A percentile compares a stretch with the other conserved stretches of the same genome.
These are phyloP conservation scores for Oidium heveae DNA, from an alignment of 2,329 filamentous ascomycete species.

Conservation along the genomic window DNA sequence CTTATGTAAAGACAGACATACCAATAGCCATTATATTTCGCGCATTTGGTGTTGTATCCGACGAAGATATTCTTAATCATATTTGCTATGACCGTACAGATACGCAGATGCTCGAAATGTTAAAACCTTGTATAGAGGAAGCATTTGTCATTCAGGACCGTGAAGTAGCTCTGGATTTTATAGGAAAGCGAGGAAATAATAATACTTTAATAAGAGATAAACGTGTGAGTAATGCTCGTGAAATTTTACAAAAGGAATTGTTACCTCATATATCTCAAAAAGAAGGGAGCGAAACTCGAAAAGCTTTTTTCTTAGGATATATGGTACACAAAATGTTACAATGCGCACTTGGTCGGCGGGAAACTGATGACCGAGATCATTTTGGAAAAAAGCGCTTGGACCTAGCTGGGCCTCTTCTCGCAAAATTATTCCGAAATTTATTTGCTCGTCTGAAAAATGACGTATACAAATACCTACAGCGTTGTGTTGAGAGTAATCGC, in stretches of 20 bases:
- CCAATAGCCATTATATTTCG: slow-evolving; percentile 91
- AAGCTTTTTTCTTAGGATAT: slow-evolving; percentile 95
- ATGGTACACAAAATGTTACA: slow-evolving; percentile 95
- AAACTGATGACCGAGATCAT: slow-evolving; percentile 93
- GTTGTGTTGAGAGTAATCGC: slow-evolving; percentile 68
- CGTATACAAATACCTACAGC: slow-evolving; percentile 71
- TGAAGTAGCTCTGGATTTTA: slow-evolving; percentile 82
- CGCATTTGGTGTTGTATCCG: slow-evolving; percentile 82
- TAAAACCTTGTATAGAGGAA: slow-evolving; percentile 93
- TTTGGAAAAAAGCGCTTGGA: slow-evolving; percentile 97
- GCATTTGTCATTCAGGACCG: slow-evolving; percentile 89
- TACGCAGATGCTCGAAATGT: slow-evolving; percentile 89
- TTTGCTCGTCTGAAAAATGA: slow-evolving; percentile 82
- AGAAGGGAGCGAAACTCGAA: slow-evolving; percentile 82
- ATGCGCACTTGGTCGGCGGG: slow-evolving; percentile 73
- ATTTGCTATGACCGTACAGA: slow-evolving; percentile 93
- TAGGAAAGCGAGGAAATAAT: slow-evolving; percentile 66
- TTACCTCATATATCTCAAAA: slow-evolving; percentile 88
- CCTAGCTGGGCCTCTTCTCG: slow-evolving; percentile 76
- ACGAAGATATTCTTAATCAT: slow-evolving; percentile 93
- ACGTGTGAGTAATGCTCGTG: slow-evolving; percentile 75
- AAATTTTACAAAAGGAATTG: slow-evolving; percentile 92
- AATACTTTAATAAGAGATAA: slow-evolving; percentile 59
- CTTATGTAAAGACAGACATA: slow-evolving; percentile 82
- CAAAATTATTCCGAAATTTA: slow-evolving; percentile 84